Percentiles rank a stretch among this genome's conserved stretches.
These are phyloP conservation scores for Chaetoceros muelleri DNA, from an alignment of 108 stramenopile genomes.

Conservation along the genomic window DNA sequence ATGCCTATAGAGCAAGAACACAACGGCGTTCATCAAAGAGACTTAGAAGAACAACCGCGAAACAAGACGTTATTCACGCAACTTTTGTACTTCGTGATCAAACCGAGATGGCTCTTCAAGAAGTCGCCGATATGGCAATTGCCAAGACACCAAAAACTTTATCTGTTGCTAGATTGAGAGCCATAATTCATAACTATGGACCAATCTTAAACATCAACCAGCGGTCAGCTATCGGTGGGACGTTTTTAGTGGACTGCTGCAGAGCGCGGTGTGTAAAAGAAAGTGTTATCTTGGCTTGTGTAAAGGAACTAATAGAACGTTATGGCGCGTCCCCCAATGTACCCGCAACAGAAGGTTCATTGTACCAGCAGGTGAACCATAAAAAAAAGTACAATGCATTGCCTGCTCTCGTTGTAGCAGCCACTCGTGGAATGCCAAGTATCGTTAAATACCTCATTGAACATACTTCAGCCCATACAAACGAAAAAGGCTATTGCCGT, in stretches of 20 bases:
- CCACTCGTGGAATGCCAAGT: constrained; percentile 66
- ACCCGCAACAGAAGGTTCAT: constrained; percentile 36
- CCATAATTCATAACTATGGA: constrained; percentile 49
- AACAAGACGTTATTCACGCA: constrained; percentile 35
- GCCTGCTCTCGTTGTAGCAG: constrained; percentile 65
- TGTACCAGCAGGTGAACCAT: constrained; percentile 7
- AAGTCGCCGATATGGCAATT: constrained; percentile 14
- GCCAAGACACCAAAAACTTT: constrained; percentile 21
- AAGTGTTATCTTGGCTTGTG: constrained; percentile 45
- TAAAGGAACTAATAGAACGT: constrained; percentile 54
- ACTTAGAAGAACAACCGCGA: constrained; percentile 18
- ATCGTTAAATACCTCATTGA: constrained; percentile 60
- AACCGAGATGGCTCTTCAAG: constrained; percentile 44
- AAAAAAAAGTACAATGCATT: constrained; percentile 17
- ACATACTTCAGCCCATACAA: constrained; percentile 12
- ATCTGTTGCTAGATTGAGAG: constrained; percentile 28
- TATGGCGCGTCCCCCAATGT: constrained; percentile 52
- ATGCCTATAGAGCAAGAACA: neutral
- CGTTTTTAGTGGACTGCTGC: constrained; percentile 69
- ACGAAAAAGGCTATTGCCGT: constrained; percentile 18
- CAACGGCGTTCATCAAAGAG: constrained; percentile 29
- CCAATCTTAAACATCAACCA: constrained; percentile 57
- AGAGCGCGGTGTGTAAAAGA: constrained; percentile 50
- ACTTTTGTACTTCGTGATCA: constrained; percentile 18
- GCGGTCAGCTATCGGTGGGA: constrained; percentile 52